phyloP scores from a whole-genome alignment of 257 asterid genomes.

The Solanum etuberosum region DNA sequence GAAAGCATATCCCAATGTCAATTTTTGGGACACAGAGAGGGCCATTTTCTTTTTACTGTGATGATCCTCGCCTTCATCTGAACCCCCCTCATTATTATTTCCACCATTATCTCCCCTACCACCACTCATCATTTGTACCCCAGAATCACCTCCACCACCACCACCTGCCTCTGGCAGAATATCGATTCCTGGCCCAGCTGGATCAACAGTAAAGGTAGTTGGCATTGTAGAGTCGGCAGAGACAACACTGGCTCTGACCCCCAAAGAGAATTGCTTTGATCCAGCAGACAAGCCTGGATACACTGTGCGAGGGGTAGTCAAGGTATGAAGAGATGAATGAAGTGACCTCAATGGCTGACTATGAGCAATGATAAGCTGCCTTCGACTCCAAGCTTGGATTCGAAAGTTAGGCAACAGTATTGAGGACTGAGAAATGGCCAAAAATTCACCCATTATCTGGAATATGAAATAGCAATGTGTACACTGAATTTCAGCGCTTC shows the following conservation, averaged over 20 bases:
- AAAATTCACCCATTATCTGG: slow-evolving; percentile 44
- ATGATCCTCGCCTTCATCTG: slow-evolving; percentile 24
- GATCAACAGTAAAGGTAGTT: slow-evolving; percentile 50
- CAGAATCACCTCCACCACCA: slow-evolving; percentile 37
- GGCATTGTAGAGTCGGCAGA: slow-evolving; percentile 61
- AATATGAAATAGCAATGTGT: not conserved
- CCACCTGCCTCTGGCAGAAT: slow-evolving; percentile 64
- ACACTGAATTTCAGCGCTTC: slow-evolving; percentile 3
- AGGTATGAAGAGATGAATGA: slow-evolving; percentile 15
- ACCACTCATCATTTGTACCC: slow-evolving; percentile 29
- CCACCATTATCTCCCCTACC: slow-evolving; percentile 38
- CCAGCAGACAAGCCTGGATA: slow-evolving; percentile 10
- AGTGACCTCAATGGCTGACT: slow-evolving; percentile 15
- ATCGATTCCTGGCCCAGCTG: slow-evolving; percentile 47
- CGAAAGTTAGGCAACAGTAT: slow-evolving; percentile 27
- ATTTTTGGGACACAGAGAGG: slow-evolving; percentile 82
- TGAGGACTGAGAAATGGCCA: slow-evolving; percentile 52
- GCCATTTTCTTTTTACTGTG: slow-evolving; percentile 32
- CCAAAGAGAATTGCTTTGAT: slow-evolving; percentile 16
- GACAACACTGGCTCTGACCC: slow-evolving; percentile 24
- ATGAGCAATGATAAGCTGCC: slow-evolving; percentile 9
- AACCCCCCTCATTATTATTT: slow-evolving; percentile 16
- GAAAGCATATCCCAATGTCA: slow-evolving; percentile 73
- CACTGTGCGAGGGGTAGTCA: slow-evolving; percentile 7
- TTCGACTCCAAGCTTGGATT: slow-evolving; percentile 20